These are phyloP conservation scores for Chaetomidium leptoderma DNA, from an alignment of 495 filamentous ascomycete genomes.

Conservation along the genomic window DNA sequence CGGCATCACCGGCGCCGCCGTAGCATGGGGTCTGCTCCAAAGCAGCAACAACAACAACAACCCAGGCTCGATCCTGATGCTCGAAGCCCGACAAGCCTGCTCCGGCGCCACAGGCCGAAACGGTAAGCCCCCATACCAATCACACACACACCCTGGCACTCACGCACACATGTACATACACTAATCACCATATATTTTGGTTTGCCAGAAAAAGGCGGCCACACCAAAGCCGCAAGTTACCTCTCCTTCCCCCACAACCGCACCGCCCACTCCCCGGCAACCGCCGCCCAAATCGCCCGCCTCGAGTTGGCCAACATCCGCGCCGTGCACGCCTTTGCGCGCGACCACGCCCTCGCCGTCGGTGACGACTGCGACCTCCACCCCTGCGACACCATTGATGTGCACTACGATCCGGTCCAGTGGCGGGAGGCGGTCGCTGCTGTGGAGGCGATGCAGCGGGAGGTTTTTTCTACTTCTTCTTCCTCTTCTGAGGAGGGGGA, in stretches of 20 bases:
- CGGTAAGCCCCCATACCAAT: constrained; percentile 30
- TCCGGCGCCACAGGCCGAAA: constrained; percentile 60
- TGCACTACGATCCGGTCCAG: constrained; percentile 50
- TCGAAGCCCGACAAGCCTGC: constrained; percentile 55
- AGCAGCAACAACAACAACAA: constrained; percentile 16
- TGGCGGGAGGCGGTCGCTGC: constrained; percentile 41
- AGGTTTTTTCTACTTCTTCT: too few species aligned
- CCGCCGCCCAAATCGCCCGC: constrained; percentile 51
- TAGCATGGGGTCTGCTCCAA: constrained; percentile 55
- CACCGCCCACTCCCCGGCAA: constrained; percentile 33
- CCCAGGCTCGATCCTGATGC: constrained; percentile 44
- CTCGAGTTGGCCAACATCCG: constrained; percentile 57
- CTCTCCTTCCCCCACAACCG: constrained; percentile 48
- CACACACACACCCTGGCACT: too few species aligned
- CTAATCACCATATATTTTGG: too few species aligned
- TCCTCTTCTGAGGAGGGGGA: constrained; percentile 42
- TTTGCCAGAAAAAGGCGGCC: constrained; percentile 43
- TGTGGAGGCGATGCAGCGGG: constrained; percentile 42
- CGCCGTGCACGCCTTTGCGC: constrained; percentile 51
- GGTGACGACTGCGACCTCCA: constrained; percentile 51
- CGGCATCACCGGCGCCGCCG: constrained; percentile 61
- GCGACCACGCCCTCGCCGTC: constrained; percentile 46
- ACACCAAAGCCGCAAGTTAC: constrained; percentile 62
- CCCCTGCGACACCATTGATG: constrained; percentile 53
- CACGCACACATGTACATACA: too few species aligned